These are phyloP conservation scores for Coelastrella sp. DNA, from an alignment of 139 green algal genomes.

Conservation along the genomic window DNA sequence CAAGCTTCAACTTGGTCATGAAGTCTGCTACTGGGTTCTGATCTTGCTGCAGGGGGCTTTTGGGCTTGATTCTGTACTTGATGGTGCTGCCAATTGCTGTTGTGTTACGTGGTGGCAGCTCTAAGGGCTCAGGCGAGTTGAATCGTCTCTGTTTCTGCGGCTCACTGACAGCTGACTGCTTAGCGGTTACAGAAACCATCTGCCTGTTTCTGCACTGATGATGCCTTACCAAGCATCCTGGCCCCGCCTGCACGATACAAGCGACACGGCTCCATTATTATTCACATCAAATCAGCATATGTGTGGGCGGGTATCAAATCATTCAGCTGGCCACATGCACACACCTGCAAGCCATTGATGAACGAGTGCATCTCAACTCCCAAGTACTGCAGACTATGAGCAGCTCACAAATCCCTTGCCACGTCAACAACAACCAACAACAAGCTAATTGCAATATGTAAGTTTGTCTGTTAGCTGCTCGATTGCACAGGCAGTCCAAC, in stretches of 20 bases:
- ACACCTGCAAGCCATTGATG: not conserved
- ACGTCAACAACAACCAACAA: not conserved
- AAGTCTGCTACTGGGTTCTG: slow-evolving; percentile 50
- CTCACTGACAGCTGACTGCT: not conserved
- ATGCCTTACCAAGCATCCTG: not conserved
- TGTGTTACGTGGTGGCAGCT: slow-evolving; percentile 24
- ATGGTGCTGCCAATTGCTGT: slow-evolving; percentile 41
- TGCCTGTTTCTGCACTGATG: not conserved
- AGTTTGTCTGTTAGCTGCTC: not conserved
- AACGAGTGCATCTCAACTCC: not conserved
- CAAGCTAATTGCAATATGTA: not conserved
- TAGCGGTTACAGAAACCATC: not conserved
- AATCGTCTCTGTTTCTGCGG: not conserved
- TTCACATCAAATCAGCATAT: not conserved
- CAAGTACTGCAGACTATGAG: not conserved
- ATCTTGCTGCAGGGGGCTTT: not conserved
- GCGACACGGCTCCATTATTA: too few relatives aligned
- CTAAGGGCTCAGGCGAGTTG: slow-evolving; percentile 1
- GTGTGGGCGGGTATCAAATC: not conserved
- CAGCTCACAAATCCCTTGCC: too few relatives aligned
- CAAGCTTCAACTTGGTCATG: slow-evolving; percentile 58
- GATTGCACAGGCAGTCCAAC: not conserved
- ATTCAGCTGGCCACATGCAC: not conserved
- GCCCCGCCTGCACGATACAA: not conserved
- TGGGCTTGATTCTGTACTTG: slow-evolving; percentile 40